phyloP scores from a whole-genome alignment of 495 filamentous ascomycete species.

The Xylaria longipes region DNA sequence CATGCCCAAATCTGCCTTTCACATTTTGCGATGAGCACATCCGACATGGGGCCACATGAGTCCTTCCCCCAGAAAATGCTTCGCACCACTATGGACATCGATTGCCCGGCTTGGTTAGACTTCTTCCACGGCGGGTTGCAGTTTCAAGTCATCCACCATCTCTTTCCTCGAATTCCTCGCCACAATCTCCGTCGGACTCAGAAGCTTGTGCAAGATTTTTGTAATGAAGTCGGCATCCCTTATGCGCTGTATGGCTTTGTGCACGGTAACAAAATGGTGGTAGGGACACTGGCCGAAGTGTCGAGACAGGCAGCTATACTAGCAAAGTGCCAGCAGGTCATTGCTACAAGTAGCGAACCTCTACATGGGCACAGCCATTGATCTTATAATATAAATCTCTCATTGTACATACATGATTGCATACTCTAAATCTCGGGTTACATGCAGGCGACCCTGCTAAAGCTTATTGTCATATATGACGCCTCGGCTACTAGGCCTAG shows the following conservation, averaged over 20 bases:
- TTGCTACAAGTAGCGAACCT: constrained; percentile 45
- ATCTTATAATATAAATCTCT: constrained; percentile 16
- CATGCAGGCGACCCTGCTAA: background rate
- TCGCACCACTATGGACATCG: constrained; percentile 96
- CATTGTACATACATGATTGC: constrained; percentile 14
- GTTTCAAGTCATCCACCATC: constrained; percentile 95
- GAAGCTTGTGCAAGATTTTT: constrained; percentile 86
- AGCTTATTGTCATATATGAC: constrained; percentile 2
- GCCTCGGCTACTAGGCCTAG: background rate
- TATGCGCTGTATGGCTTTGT: constrained; percentile 95
- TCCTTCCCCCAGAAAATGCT: constrained; percentile 97
- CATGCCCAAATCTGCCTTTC: constrained; percentile 96
- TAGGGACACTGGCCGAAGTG: constrained; percentile 83
- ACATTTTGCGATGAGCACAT: constrained; percentile 96
- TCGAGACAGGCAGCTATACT: constrained; percentile 86
- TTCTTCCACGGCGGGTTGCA: constrained; percentile 96
- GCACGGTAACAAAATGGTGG: constrained; percentile 88
- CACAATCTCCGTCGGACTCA: constrained; percentile 90
- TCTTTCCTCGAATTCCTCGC: constrained; percentile 91
- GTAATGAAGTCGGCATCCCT: constrained; percentile 86
- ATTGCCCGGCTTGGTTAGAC: constrained; percentile 94
- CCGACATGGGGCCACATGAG: constrained; percentile 84
- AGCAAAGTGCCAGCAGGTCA: constrained; percentile 81
- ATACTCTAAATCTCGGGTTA: constrained; percentile 25
- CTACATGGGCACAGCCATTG: constrained; percentile 46